Base-by-base conservation (phyloP, 2,329 filamentous ascomycete species). In the Bipolaris zeicola region DNA sequence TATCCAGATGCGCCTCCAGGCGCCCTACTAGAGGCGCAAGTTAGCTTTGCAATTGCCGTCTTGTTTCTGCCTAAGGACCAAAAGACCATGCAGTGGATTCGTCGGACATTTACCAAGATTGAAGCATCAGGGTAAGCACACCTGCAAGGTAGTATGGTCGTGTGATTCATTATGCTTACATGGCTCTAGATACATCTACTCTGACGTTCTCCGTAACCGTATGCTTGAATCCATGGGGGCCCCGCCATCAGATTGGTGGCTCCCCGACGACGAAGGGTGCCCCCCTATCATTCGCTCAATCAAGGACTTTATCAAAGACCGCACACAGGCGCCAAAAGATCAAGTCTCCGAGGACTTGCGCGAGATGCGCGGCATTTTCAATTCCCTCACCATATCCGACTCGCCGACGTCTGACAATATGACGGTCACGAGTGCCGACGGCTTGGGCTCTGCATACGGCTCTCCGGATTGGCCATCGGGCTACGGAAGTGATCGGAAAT, bases 191-290 rank as follows among this genome's bases (percentile, higher is more conserved):
- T 96, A 96, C 72, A 89, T 96, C 22, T 93, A 91, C 65, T 89
- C 93, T 1, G 80, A 86, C 28, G 85, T 85, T 11, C 87, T 94
- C 66, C 89, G 94, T 55, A 81, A 79, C 31, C 88, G 88, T 63
- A 89, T 98, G 83, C 87, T 90, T 31, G 84, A 89, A 44, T 75
- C 91, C 22, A 96, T 95, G 82, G 81, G 84, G 57, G 85, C 91
- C 13, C 86, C 88, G 18, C 86, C 92, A 50, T 85, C 85, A 42
- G 83, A 88, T 55, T 97, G 92, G 91, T 99, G 95, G 95, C 83
- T 97, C 2, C 91, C 92, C 2, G 85, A 95, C 72, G 86, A 91
- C 60, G 89, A 94, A 78, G 87, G 85, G 1, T 90, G 90, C 67
- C 88, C 85, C 10, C 84, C 85, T 0, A 85, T 96, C 39, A 82